Evolutionary conservation across 805 yeast genomes (phyloP), one percentile per base, ranked within the genome.

Genomic region (Lachancea sp.): DNA sequence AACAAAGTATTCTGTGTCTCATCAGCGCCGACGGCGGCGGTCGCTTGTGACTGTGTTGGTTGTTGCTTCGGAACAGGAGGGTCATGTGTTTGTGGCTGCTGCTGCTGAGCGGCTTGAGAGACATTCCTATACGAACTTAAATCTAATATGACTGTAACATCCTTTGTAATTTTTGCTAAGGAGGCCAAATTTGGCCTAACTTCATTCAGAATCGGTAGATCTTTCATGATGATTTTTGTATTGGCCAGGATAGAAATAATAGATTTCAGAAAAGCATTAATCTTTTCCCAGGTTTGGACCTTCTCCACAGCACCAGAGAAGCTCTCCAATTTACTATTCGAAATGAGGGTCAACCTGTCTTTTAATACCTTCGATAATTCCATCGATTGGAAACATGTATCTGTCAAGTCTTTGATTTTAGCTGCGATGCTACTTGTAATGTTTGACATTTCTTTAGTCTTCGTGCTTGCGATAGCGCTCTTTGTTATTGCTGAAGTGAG

Each of bases 131-230:
- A 75, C 13, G 80, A 68, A 44, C 83, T 76, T 29, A 73, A 69
- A 56, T 89, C 96, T 31, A 89, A 64, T 50, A 85, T 70, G n/a
- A 86, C 79, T 0, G 97, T 88, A 12, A 90, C 83, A 55, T 90
- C 97, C 54, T 90, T 90, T 3, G 96, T 86, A 3, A 89, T 83
- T 48, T 86, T 78, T 0, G 97, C 89, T 43, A 90, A 67, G 26
- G 78, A 75, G 0, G 95, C 85, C 63, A 90, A 73, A 5, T 84
- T 77, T 6, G 89, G 80, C 43, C 95, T 68, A 5, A 82, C 81
- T 41, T 85, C 96, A 50, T 83, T 80, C 38, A 90, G 69, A 12
- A 80, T 73, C 0, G 95, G 89, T 42, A 87, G 69, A 48, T 85
- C 96, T 40, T 76, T 74, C 77, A 90, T 82, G 2, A 94, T 80